Evolutionary conservation across 192 early-diverging fungal species (phyloP), one percentile per base, ranked within the genome.

Genomic region (Rhizophagus prolifer): DNA sequence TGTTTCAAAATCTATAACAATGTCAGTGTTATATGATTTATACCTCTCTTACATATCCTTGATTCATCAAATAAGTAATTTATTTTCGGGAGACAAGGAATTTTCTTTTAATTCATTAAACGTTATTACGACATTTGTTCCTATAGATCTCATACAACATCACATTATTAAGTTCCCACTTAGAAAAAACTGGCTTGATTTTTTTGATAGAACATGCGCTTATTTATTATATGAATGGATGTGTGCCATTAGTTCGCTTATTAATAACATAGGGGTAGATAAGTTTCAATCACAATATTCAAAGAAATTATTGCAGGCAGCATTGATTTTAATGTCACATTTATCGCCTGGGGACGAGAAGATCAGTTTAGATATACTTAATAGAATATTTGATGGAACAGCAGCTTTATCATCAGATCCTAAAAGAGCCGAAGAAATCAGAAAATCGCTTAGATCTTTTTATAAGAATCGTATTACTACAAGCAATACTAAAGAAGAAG

Each of bases 181-280:
- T 5, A 34, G 19, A 68, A 38, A 14, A n/a, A 50, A 58, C 36
- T 76, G 75, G 75, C 6, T 38, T 76, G 65, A 67, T 76, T 76
- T 76, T 19, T 76, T 76, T 58, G 30, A 41, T 21, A 58, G 65
- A 68, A 38, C 19, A 19, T 9, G 25, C 12, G 59, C 31, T 68
- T 76, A 76, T 68, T 76, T 76, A 10, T 30, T 26, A 25, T 59
- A 68, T 59, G 75, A 76, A 68, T 76, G 75, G 75, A 13, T 58
- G 21, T 21, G 30, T 36, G 23, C 9, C n/a, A 38, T 76, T 7
- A 34, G 23, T 6, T 36, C 30, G 14, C 21, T 58, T 58, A 38
- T 46, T 13, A n/a, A 68, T 54, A 58, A 12, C 9, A 21, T 16
- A 36, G 7, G 7, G 2, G 9, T 13, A 23, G 47, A 58, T 59